Conservation (phyloP, 2,329 filamentous ascomycete species). For the Arachnomyces sp. region DNA sequence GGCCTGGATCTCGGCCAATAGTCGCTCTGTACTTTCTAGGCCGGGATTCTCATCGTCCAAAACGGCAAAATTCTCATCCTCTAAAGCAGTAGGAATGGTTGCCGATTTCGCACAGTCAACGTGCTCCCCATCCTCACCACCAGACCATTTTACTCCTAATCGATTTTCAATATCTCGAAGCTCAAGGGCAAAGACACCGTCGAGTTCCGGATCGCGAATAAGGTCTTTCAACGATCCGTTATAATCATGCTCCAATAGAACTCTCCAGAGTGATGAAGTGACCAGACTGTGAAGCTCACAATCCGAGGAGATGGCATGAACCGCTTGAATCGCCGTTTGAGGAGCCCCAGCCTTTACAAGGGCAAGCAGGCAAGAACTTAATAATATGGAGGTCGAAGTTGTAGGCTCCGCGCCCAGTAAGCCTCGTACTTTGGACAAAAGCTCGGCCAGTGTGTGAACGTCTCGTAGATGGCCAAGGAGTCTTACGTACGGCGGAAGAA, state of each 20-base stretch:
- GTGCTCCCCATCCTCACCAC: slow-evolving; percentile 10
- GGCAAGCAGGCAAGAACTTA: slow-evolving; percentile 16
- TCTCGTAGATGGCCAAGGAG: slow-evolving; percentile 17
- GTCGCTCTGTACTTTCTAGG: slow-evolving; percentile 17
- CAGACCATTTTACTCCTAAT: slow-evolving; percentile 24
- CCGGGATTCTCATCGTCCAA: slow-evolving; percentile 20
- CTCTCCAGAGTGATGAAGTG: slow-evolving; percentile 7
- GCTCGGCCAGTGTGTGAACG: slow-evolving; percentile 11
- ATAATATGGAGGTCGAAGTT: background rate
- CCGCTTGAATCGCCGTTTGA: slow-evolving; percentile 16
- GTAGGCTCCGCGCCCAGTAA: slow-evolving; percentile 4
- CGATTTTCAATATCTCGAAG: slow-evolving; percentile 22
- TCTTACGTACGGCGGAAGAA: slow-evolving; percentile 6
- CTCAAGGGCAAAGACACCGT: slow-evolving; percentile 18
- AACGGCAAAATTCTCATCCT: slow-evolving; percentile 16
- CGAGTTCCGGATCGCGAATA: slow-evolving; percentile 15
- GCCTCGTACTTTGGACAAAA: slow-evolving; percentile 19
- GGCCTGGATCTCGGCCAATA: slow-evolving; percentile 21
- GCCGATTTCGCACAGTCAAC: slow-evolving; percentile 12
- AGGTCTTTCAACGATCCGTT: slow-evolving; percentile 17
- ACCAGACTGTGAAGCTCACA: slow-evolving; percentile 15
- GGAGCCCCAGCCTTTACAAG: slow-evolving; percentile 18
- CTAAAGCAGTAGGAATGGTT: slow-evolving; percentile 11
- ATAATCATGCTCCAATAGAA: slow-evolving; percentile 14
- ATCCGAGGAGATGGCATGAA: slow-evolving; percentile 21